These are phyloP conservation scores for Entamoeba dispar DNA, from an alignment of 208 protist genomes.

Conservation along the genomic window DNA sequence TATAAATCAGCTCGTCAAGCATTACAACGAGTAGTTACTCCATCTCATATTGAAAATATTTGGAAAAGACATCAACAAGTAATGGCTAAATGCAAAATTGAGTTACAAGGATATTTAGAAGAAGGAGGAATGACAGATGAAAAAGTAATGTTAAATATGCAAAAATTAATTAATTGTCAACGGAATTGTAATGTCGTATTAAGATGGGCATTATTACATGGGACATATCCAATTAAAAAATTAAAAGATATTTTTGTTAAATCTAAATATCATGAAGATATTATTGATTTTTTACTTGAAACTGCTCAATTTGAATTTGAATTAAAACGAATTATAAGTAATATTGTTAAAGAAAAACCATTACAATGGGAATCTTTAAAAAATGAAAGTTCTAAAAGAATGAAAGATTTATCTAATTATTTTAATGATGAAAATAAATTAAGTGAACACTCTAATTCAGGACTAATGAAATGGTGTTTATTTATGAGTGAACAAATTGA, in stretches of 20 bases:
- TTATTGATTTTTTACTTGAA: slow-evolving; percentile 61
- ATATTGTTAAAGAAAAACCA: slow-evolving; percentile 1
- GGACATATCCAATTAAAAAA: not conserved
- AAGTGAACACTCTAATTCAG: slow-evolving; percentile 49
- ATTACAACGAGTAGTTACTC: slow-evolving; percentile 29
- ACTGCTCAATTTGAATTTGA: slow-evolving; percentile 73
- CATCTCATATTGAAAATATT: slow-evolving; percentile 29
- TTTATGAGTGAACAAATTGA: slow-evolving; percentile 53
- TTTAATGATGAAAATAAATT: slow-evolving; percentile 64
- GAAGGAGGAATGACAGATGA: slow-evolving; percentile 66
- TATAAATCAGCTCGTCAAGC: slow-evolving; percentile 67
- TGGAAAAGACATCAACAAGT: slow-evolving; percentile 33
- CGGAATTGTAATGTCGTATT: slow-evolving; percentile 69
- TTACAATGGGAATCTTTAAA: slow-evolving; percentile 4
- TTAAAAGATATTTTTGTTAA: not conserved
- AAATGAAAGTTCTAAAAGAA: slow-evolving; percentile 12
- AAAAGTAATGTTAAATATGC: slow-evolving; percentile 67
- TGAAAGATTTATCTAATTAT: slow-evolving; percentile 56
- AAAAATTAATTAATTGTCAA: slow-evolving; percentile 55
- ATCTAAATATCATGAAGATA: slow-evolving; percentile 14
- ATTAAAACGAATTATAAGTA: slow-evolving; percentile 26
- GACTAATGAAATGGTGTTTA: slow-evolving; percentile 69
- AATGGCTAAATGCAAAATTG: slow-evolving; percentile 33
- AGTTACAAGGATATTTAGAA: slow-evolving; percentile 31
- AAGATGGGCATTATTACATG: slow-evolving; percentile 64